Conservation (phyloP, 2,329 filamentous ascomycete species). For the Fusarium scirpi region DNA sequence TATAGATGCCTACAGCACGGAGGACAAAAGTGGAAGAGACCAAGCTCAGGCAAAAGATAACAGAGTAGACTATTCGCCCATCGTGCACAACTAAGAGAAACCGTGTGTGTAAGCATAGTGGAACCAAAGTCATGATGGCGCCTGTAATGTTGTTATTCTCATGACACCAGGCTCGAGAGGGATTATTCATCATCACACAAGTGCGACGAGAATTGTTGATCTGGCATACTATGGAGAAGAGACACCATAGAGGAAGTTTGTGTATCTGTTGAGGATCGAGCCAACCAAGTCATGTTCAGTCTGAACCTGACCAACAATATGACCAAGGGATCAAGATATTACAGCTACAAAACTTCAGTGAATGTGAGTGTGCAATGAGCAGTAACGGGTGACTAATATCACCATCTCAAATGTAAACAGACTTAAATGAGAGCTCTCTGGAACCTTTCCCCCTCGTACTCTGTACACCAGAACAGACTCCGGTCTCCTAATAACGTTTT, state of each 20-base stretch:
- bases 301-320: neutral
- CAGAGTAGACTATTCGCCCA: conserved; percentile 6
- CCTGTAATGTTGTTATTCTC: conserved; percentile 4
- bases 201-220: conserved; percentile 1
- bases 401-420: neutral
- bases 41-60: neutral
- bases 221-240: neutral
- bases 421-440: neutral
- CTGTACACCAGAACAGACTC: neutral
- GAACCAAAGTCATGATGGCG: conserved; percentile 28
- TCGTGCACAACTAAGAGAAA: conserved; percentile 15
- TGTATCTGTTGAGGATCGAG: neutral
- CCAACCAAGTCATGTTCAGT: neutral
- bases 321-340: neutral
- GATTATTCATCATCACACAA: neutral
- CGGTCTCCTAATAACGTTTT: neutral
- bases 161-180: neutral
- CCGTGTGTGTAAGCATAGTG: conserved; percentile 24
- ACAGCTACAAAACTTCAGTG: neutral
- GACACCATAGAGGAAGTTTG: neutral
- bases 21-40: neutral
- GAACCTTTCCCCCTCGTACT: neutral
- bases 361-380: neutral
- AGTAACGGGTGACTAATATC: neutral
- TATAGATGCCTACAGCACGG: neutral